Percentiles rank a stretch among this genome's conserved stretches.
These are phyloP conservation scores for Botrytis porri DNA, from an alignment of 2,329 filamentous ascomycete genomes.

Conservation along the genomic window DNA sequence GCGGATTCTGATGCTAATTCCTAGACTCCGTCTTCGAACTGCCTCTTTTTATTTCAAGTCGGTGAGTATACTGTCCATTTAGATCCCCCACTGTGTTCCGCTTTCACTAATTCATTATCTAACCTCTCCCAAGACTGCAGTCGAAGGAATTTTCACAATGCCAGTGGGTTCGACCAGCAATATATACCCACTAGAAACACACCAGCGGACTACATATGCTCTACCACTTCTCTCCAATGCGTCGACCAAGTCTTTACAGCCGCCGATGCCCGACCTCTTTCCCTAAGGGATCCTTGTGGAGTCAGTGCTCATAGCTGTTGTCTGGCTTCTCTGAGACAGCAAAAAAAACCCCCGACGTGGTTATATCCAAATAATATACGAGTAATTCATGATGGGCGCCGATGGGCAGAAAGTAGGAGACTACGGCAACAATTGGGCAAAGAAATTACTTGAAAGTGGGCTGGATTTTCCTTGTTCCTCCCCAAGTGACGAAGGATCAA, in stretches of 20 bases:
- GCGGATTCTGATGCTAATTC: neutral
- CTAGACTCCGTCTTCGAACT: neutral
- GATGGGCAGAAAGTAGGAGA: neutral
- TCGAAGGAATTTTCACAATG: neutral
- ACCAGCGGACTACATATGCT: neutral
- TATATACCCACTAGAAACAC: neutral
- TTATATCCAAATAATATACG: too few species aligned
- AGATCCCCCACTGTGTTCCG: neutral
- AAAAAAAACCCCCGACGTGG: neutral
- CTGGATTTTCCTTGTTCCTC: neutral
- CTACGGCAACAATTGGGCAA: neutral
- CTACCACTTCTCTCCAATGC: neutral
- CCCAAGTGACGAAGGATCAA: rapidly evolving
- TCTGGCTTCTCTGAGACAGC: rapidly evolving
- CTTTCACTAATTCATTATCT: neutral
- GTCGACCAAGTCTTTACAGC: too few species aligned
- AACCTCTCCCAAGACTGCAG: neutral
- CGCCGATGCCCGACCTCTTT: neutral
- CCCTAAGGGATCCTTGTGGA: too few species aligned
- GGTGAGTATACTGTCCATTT: neutral
- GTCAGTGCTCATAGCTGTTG: neutral
- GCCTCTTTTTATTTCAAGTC: neutral
- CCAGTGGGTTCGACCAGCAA: neutral
- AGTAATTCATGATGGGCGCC: too few species aligned
- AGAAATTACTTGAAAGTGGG: neutral